Evolutionary conservation across 2,329 filamentous ascomycete species (phyloP).

Genomic region (Fusarium sp.): DNA sequence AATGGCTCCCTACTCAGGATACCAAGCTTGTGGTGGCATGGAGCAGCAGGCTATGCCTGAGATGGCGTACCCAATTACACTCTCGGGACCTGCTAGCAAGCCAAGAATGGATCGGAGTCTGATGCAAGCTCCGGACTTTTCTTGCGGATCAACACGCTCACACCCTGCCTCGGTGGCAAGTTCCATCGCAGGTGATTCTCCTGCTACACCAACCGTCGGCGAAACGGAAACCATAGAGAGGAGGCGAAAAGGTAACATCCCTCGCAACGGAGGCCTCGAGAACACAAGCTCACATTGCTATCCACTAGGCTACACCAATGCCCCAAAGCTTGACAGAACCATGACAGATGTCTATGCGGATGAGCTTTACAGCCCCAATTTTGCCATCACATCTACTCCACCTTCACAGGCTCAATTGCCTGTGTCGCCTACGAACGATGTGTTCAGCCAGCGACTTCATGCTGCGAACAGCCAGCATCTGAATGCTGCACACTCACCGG

Average conservation of each 20-base stretch:
- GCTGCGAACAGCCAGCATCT: slow-evolving; percentile 82
- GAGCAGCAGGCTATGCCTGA: slow-evolving; percentile 54
- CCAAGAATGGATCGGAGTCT: slow-evolving; percentile 58
- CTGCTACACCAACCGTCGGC: slow-evolving; percentile 66
- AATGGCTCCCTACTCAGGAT: slow-evolving; percentile 60
- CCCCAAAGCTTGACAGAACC: slow-evolving; percentile 85
- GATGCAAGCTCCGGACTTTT: slow-evolving; percentile 62
- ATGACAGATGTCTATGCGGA: slow-evolving; percentile 89
- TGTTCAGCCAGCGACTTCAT: slow-evolving; percentile 82
- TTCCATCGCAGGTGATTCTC: slow-evolving; percentile 70
- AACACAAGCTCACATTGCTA: slow-evolving; percentile 70
- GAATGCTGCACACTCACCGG: slow-evolving; percentile 67
- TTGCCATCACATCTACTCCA: slow-evolving; percentile 69
- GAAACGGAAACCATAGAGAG: slow-evolving; percentile 64
- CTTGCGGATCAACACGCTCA: slow-evolving; percentile 58
- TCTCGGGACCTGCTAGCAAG: slow-evolving; percentile 54
- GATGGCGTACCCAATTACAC: slow-evolving; percentile 57
- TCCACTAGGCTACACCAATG: slow-evolving; percentile 63
- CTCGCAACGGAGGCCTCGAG: slow-evolving; percentile 7
- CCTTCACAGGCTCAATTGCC: slow-evolving; percentile 62
- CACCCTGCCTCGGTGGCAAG: slow-evolving; percentile 70
- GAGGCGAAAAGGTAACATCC: slow-evolving; percentile 67
- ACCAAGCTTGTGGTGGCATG: slow-evolving; percentile 53
- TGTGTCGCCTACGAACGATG: slow-evolving; percentile 65
- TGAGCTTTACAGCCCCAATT: slow-evolving; percentile 83